Percentiles rank a stretch among this genome's conserved stretches.
Conservation (phyloP, 2,329 filamentous ascomycete genomes). For the Beauveria varroae region DNA sequence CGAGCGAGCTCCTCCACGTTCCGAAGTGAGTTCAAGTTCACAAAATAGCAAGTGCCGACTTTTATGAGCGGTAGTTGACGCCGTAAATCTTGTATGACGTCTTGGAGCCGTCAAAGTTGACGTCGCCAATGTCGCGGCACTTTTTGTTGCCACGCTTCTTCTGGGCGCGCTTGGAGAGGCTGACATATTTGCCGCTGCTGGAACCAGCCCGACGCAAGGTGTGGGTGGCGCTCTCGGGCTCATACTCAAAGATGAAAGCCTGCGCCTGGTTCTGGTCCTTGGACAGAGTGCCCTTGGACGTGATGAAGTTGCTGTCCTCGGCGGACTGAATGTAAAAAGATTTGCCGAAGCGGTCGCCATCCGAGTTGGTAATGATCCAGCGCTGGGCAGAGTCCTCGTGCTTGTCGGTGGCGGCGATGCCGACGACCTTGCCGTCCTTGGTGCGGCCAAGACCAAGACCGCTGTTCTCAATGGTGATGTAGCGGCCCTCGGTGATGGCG, state of each 20-base stretch:
- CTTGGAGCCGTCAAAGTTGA: conserved; percentile 1
- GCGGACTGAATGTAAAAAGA: conserved; percentile 20
- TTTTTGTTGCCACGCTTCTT: not conserved
- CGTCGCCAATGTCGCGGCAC: not conserved
- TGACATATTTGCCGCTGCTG: not conserved
- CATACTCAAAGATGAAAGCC: conserved; percentile 10
- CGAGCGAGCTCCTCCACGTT: too few species aligned
- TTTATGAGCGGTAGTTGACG: conserved; percentile 10
- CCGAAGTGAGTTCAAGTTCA: not conserved
- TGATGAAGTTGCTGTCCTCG: conserved; percentile 18
- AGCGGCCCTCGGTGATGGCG: conserved; percentile 44
- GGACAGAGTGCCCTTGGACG: conserved; percentile 12
- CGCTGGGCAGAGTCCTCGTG: conserved; percentile 37
- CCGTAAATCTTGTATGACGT: conserved; percentile 8
- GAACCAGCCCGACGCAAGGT: not conserved
- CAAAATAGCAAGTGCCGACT: not conserved
- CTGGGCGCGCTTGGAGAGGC: not conserved
- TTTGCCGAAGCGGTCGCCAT: conserved; percentile 17
- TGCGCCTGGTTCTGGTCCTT: conserved; percentile 3
- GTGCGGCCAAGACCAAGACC: conserved; percentile 31
- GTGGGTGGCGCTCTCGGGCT: not conserved
- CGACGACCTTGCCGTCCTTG: conserved; percentile 19
- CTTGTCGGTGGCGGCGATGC: conserved; percentile 7
- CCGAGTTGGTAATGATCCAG: conserved; percentile 38
- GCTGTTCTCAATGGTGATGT: conserved; percentile 39